Evolutionary conservation across 768 basidiomycete genomes (phyloP).

Genomic region (Russula sp.): DNA sequence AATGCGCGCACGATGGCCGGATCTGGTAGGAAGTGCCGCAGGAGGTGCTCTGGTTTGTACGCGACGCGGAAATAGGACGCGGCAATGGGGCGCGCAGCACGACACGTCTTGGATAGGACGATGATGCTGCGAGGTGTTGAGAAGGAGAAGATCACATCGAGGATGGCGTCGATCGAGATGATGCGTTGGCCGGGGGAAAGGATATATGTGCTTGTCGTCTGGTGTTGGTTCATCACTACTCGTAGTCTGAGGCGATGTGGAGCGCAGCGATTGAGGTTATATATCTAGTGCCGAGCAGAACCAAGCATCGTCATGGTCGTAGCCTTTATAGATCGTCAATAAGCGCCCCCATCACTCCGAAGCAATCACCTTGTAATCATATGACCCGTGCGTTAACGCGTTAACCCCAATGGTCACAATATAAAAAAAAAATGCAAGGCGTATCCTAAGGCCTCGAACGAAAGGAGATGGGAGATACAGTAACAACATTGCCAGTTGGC

Average conservation of each 20-base stretch:
- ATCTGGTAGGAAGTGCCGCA: conserved; percentile 3
- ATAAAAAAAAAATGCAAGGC: neutral
- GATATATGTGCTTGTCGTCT: neutral
- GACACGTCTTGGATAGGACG: conserved; percentile 10
- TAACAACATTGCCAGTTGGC: too few relatives aligned
- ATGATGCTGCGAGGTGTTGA: conserved; percentile 42
- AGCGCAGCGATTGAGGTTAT: neutral
- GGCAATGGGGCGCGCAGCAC: conserved; percentile 9
- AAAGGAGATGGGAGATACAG: too few relatives aligned
- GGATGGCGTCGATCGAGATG: conserved; percentile 37
- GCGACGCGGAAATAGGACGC: conserved; percentile 16
- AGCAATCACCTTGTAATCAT: neutral
- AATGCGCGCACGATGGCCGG: neutral
- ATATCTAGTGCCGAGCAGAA: neutral
- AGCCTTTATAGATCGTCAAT: neutral
- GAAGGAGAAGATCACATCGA: conserved; percentile 43
- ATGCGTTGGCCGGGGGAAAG: conserved; percentile 64
- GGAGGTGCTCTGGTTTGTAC: conserved; percentile 12
- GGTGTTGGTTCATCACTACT: neutral
- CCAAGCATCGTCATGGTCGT: too few relatives aligned
- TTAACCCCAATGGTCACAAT: neutral
- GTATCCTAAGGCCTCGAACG: too few relatives aligned
- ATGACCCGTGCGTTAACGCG: too few relatives aligned
- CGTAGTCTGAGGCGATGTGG: neutral
- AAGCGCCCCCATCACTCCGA: neutral